These are phyloP conservation scores for Hura crepitans DNA, from an alignment of 441 rosid genomes.

Conservation along the genomic window DNA sequence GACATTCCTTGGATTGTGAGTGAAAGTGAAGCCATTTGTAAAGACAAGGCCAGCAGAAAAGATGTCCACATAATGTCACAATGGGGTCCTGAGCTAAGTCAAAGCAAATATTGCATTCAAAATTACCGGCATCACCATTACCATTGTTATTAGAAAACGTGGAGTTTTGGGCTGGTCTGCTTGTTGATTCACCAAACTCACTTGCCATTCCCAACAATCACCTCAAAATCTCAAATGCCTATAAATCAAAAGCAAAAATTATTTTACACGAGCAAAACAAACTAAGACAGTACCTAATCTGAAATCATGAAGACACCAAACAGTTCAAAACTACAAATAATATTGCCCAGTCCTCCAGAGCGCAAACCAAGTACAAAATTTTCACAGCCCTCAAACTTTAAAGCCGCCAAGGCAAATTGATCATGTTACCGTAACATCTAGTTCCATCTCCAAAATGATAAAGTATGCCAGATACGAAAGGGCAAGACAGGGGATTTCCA, in stretches of 20 bases:
- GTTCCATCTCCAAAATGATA: background rate
- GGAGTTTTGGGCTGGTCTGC: constrained; percentile 49
- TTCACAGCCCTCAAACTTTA: too few species aligned
- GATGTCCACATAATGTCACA: constrained; percentile 90
- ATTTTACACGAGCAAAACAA: constrained; percentile 3
- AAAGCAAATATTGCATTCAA: constrained; percentile 92
- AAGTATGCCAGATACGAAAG: background rate
- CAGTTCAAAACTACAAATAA: background rate
- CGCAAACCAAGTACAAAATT: background rate
- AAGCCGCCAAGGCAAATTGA: background rate
- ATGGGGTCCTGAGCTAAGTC: constrained; percentile 90
- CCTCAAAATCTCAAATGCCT: constrained; percentile 32
- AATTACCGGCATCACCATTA: constrained; percentile 54
- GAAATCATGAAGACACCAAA: background rate
- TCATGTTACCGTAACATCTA: background rate
- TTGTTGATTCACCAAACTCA: constrained; percentile 64
- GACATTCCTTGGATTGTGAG: constrained; percentile 69
- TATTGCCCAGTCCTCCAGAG: background rate
- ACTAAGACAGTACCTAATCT: background rate
- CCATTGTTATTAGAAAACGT: constrained; percentile 45
- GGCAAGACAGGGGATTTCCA: background rate
- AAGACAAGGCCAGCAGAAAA: constrained; percentile 96
- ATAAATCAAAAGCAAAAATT: constrained; percentile 9
- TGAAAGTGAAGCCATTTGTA: constrained; percentile 83
- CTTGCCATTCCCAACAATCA: constrained; percentile 42